Base-by-base conservation (phyloP, 2,329 filamentous ascomycete genomes). In the Pseudogymnoascus sp. region DNA sequence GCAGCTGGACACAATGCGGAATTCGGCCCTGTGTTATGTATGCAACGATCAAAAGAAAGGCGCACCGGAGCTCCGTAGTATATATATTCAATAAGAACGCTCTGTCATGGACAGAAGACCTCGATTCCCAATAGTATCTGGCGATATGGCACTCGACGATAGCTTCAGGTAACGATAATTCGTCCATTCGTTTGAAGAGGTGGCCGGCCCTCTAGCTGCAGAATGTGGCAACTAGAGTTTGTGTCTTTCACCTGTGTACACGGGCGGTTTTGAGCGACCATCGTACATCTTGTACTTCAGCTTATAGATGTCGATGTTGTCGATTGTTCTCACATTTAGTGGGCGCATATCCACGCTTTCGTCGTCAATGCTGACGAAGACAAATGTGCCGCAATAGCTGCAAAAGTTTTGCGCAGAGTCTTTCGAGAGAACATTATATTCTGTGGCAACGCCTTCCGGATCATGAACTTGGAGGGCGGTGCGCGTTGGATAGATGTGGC, bases 401-500 rank as follows among this genome's bases (percentile, higher is more conserved):
- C 66, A 68, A 50, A 68, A 68, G 3, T 59, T 62, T 47, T 67
- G 66, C 12, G 66, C 58, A 1, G 65, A 64, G 9, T 65, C 60
- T 18, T 62, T 58, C 3, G 61, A 63, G 11, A 68, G 57, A 41
- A 68, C 64, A 4, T 39, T 50, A 35, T 68, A 68, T 2, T 50
- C 61, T 18, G 60, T 16, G 3, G 6, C 64, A 14, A 65, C 62
- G 9, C 62, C 60, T 9, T 65, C 63, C 20, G 18, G 58, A 1
- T 64, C 65, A 7, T 30, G 30, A 6, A 64, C 38, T 33, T 38
- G 28, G 4, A 65, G 61, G 8, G 47, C 59, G 5, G 60, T 59
- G 18, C 58, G 57, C 2, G 57, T 33, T 9, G 66, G 66, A 20
- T 68, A 68, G 50, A 65, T 67, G 35, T 36, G 67, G 41, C 66